Conservation (phyloP, 495 filamentous ascomycete genomes). For the Talaromyces thailandensis region DNA sequence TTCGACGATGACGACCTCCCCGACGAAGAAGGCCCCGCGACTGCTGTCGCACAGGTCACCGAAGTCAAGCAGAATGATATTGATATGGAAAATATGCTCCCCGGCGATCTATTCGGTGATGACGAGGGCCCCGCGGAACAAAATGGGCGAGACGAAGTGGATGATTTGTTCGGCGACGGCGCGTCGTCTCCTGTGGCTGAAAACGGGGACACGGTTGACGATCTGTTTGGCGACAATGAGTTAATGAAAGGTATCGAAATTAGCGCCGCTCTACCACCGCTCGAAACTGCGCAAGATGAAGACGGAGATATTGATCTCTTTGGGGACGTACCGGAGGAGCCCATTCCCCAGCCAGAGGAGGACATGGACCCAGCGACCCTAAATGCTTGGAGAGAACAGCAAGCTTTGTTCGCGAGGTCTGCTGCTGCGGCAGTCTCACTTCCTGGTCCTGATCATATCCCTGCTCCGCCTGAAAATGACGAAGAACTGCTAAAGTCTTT, state of each 20-base stretch:
- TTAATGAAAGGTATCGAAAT: constrained; percentile 15
- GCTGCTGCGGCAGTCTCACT: constrained; percentile 8
- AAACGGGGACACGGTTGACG: constrained; percentile 30
- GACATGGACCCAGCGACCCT: constrained; percentile 38
- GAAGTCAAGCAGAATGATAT: constrained; percentile 28
- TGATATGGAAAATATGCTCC: constrained; percentile 16
- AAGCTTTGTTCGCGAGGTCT: constrained; percentile 43
- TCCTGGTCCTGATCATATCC: constrained; percentile 31
- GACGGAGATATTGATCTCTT: constrained; percentile 21
- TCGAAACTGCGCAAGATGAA: constrained; percentile 26
- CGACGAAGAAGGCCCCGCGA: constrained; percentile 43
- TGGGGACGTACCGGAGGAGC: constrained; percentile 15
- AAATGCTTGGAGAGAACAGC: constrained; percentile 42
- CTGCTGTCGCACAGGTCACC: constrained; percentile 10
- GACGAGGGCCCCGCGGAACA: constrained; percentile 18
- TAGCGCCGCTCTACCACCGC: constrained; percentile 15
- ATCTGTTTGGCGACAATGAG: constrained; percentile 28
- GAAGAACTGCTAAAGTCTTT: constrained; percentile 59
- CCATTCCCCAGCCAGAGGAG: constrained; percentile 19
- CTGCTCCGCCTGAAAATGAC: constrained; percentile 51
- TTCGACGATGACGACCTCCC: constrained; percentile 65
- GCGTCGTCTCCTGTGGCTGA: constrained; percentile 29
- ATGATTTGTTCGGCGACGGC: constrained; percentile 48
- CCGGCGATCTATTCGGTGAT: constrained; percentile 39
- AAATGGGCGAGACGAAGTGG: constrained; percentile 31